Conservation (phyloP, 257 asterid species). For the Lavandula angustifolia region DNA sequence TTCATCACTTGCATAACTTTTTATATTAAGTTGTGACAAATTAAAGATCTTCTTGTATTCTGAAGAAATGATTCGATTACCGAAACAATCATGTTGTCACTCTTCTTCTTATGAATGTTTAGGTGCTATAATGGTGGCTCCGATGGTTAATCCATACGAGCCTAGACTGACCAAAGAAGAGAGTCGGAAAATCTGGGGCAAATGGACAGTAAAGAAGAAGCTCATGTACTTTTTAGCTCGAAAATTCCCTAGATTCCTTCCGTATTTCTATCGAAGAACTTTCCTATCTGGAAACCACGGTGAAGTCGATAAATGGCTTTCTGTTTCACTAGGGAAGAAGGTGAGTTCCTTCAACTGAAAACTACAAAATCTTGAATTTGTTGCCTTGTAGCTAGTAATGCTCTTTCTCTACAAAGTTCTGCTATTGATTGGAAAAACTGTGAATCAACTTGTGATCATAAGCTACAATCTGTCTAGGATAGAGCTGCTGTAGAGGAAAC, state of each 20-base stretch:
- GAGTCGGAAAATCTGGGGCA: conserved; percentile 73
- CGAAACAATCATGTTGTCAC: conserved; percentile 11
- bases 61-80: background rate
- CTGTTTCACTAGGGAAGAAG: conserved; percentile 62
- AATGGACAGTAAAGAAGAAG: conserved; percentile 65
- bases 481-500: conserved; percentile 59
- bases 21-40: background rate
- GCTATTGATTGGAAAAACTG: conserved; percentile 4
- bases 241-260: conserved; percentile 71
- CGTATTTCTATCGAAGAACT: conserved; percentile 63
- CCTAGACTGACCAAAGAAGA: conserved; percentile 74
- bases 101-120: conserved; percentile 30
- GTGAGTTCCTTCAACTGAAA: conserved; percentile 46
- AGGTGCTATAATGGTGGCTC: conserved; percentile 96
- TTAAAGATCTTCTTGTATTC: background rate
- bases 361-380: background rate
- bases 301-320: conserved; percentile 62
- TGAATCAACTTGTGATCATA: conserved; percentile 26
- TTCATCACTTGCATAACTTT: conserved; percentile 5
- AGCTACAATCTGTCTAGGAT: conserved; percentile 55
- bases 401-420: conserved; percentile 1
- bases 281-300: conserved; percentile 86
- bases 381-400: no score
- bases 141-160: conserved; percentile 91
- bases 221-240: conserved; percentile 66